These are phyloP conservation scores for Hamigera avellanea DNA, from an alignment of 495 filamentous ascomycete species.

Conservation along the genomic window DNA sequence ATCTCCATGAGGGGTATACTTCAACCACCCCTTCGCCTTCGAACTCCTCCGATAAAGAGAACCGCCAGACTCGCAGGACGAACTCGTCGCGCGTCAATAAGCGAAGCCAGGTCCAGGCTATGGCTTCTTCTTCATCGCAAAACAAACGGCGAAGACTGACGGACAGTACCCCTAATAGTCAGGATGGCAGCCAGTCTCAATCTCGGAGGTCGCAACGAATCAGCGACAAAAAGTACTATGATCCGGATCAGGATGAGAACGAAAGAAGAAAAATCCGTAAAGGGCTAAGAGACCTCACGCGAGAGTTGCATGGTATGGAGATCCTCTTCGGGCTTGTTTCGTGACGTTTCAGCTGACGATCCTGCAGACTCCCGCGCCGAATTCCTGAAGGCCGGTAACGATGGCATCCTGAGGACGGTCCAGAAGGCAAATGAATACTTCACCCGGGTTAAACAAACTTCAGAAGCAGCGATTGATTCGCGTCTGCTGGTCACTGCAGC, in stretches of 20 bases:
- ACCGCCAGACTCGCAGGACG: conserved; percentile 13
- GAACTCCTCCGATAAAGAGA: conserved; percentile 50
- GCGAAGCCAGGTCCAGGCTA: conserved; percentile 14
- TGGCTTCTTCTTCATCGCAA: conserved; percentile 16
- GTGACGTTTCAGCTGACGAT: conserved; percentile 3
- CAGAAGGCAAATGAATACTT: conserved; percentile 52
- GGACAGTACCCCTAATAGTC: conserved; percentile 19
- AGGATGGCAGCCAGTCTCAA: conserved; percentile 15
- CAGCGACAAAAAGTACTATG: conserved; percentile 47
- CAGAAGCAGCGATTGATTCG: conserved; percentile 87
- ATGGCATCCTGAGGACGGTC: conserved; percentile 51
- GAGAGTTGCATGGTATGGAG: conserved; percentile 49
- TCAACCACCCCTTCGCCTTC: conserved; percentile 24
- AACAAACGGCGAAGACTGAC: conserved; percentile 34
- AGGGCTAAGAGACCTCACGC: conserved; percentile 52
- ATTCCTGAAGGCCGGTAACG: conserved; percentile 46
- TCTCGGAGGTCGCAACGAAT: conserved; percentile 12
- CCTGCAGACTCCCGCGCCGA: conserved; percentile 53
- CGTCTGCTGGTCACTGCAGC: conserved; percentile 66
- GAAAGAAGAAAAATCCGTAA: conserved; percentile 61
- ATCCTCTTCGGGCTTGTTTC: background rate
- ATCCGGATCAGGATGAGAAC: conserved; percentile 79
- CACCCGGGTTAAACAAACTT: conserved; percentile 70
- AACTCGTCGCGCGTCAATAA: conserved; percentile 7
- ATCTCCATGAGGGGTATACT: conserved; percentile 11